These are phyloP conservation scores for Ballota nigra DNA, from an alignment of 257 asterid genomes.

Conservation along the genomic window DNA sequence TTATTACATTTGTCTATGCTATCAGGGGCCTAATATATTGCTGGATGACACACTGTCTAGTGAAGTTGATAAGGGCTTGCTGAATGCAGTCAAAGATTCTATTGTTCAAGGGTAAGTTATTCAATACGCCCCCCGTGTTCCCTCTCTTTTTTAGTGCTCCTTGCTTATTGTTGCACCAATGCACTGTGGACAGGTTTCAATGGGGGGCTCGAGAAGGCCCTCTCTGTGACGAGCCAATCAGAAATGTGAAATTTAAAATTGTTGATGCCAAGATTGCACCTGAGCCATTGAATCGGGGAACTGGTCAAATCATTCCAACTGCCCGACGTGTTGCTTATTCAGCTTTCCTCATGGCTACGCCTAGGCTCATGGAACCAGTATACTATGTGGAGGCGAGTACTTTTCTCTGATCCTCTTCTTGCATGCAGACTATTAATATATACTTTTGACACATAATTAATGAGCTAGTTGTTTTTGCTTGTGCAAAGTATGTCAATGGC, in stretches of 20 bases:
- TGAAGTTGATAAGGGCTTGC: slow-evolving; percentile 91
- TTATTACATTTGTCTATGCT: slow-evolving; percentile 11
- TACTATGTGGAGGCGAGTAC: slow-evolving; percentile 78
- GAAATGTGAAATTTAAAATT: slow-evolving; percentile 93
- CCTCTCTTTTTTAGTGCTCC: slow-evolving; percentile 8
- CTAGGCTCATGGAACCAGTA: slow-evolving; percentile 96
- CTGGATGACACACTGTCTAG: slow-evolving; percentile 92
- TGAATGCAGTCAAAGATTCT: slow-evolving; percentile 86
- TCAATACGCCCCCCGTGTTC: not conserved
- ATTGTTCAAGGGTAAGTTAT: slow-evolving; percentile 86
- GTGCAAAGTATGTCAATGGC: not conserved
- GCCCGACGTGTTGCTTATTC: slow-evolving; percentile 99
- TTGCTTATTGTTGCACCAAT: slow-evolving; percentile 18
- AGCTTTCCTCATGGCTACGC: slow-evolving; percentile 95
- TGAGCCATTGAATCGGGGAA: slow-evolving; percentile 95
- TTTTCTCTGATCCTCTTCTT: not conserved
- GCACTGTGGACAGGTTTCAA: slow-evolving; percentile 64
- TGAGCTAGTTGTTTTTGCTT: not conserved
- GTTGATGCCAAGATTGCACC: slow-evolving; percentile 96
- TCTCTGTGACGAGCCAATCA: slow-evolving; percentile 95
- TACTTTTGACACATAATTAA: not conserved
- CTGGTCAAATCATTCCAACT: slow-evolving; percentile 97
- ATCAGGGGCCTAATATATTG: slow-evolving; percentile 91
- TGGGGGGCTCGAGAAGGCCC: slow-evolving; percentile 99
- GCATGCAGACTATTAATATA: not conserved